Evolutionary conservation across 495 filamentous ascomycete species (phyloP), one percentile per base, ranked within the genome.

Genomic region (Elasticomyces elasticus): DNA sequence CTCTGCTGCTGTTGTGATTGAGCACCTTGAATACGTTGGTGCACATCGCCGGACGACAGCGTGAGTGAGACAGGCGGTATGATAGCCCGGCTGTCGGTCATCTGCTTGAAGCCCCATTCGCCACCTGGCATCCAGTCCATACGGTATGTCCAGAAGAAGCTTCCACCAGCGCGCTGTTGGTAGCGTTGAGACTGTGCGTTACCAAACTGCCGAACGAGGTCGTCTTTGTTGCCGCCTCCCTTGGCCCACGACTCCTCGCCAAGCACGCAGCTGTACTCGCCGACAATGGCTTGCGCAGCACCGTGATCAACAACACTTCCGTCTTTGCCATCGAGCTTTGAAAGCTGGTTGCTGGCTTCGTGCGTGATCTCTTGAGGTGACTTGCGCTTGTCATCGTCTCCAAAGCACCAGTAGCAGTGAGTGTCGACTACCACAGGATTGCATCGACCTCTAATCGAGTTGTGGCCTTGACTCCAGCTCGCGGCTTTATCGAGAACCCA

Each of bases 101-200:
- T 75, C 33, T 72, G 59, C 0, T 63, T 55, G 58, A 80, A 77
- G 20, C 74, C 74, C 78, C 77, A 79, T 59, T 74, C 74, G 11
- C 76, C 78, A 30, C 75, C 76, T 52, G 69, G 69, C 67, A 73
- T 74, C 72, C 75, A 76, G 56, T 74, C 66, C 73, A 79, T 77
- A 51, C 75, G 77, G 31, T 65, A 74, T 0, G 76, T 78, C 72
- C 74, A 80, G 62, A 80, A 79, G 46, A 69, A 76, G 3, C 64
- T 62, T 15, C 75, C 78, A 31, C 72, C 73, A 7, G 71, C 58
- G n/a, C 65, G 62, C 17, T 66, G 31, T 50, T 72, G 68, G 67
- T 70, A 80, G 33, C 63, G 65, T 19, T 63, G 56, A 35, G 58
- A 67, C 56, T 81, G 69, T 1, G 65, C 69, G 30, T 68, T 64